Evolutionary conservation across 2,329 filamentous ascomycete genomes (phyloP).

Genomic region (Fusarium paranaense): DNA sequence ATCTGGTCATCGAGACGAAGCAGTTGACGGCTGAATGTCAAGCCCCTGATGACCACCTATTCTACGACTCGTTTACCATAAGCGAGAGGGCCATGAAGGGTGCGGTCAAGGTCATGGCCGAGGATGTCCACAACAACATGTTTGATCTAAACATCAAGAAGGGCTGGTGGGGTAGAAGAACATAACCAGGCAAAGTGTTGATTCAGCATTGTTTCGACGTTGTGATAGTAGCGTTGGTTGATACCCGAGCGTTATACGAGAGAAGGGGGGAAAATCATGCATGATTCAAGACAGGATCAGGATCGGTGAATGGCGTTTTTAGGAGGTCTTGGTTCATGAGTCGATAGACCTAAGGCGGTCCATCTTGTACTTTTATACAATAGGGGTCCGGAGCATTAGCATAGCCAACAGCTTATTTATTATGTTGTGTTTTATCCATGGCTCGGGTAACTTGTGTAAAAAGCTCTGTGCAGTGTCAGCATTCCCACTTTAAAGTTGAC

Average conservation of each 20-base stretch:
- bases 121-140: conserved; percentile 37
- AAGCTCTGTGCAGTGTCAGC: not conserved
- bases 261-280: not conserved
- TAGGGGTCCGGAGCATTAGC: not conserved
- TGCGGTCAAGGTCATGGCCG: conserved; percentile 31
- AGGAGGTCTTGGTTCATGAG: not conserved
- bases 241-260: conserved; percentile 18
- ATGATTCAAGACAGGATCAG: conserved; percentile 6
- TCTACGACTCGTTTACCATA: conserved; percentile 63
- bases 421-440: not conserved
- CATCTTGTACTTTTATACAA: not conserved
- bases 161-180: conserved; percentile 34
- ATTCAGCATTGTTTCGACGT: not conserved
- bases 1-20: conserved; percentile 24
- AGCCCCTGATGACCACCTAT: conserved; percentile 60
- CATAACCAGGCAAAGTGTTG: not conserved
- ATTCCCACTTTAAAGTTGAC: not conserved
- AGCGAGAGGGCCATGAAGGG: conserved; percentile 47
- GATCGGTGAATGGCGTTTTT: conserved; percentile 24
- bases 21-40: conserved; percentile 49
- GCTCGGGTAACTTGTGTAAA: not conserved
- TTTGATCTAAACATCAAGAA: conserved; percentile 33
- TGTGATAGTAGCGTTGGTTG: conserved; percentile 9
- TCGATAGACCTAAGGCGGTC: not conserved
- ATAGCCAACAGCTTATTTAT: not conserved